phyloP scores from a whole-genome alignment of 371 early-diverging fungal genomes.

The Apophysomyces variabilis region DNA sequence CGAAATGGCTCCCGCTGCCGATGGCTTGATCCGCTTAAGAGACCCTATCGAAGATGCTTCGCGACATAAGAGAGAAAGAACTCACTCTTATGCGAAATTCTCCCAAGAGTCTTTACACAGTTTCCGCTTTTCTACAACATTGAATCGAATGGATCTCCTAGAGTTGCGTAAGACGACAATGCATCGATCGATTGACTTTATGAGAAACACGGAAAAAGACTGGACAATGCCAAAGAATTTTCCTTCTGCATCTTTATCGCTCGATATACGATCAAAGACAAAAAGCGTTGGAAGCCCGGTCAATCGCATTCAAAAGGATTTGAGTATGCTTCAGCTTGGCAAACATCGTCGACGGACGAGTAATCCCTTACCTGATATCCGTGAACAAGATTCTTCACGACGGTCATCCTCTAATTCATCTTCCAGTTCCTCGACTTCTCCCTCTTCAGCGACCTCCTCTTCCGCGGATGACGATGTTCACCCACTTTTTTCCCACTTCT shows the following conservation, averaged over 20 bases:
- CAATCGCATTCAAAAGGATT: constrained; percentile 14
- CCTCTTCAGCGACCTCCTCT: constrained; percentile 5
- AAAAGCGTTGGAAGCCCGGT: constrained; percentile 28
- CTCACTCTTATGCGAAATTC: constrained; percentile 30
- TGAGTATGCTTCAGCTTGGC: constrained; percentile 8
- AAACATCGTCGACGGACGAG: constrained; percentile 23
- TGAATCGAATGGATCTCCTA: constrained; percentile 25
- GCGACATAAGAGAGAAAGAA: constrained; percentile 13
- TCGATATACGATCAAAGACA: constrained; percentile 25
- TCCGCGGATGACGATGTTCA: constrained; percentile 11
- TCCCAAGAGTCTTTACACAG: constrained; percentile 64
- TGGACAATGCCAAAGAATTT: constrained; percentile 39
- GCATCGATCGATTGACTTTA: constrained; percentile 51
- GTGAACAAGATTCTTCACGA: constrained; percentile 17
- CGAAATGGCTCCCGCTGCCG: constrained; percentile 29
- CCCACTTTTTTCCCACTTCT: constrained; percentile 21
- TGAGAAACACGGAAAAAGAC: constrained; percentile 41
- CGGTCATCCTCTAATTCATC: constrained; percentile 9
- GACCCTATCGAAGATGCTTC: constrained; percentile 20
- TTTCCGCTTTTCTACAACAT: constrained; percentile 51
- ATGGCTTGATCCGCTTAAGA: constrained; percentile 38
- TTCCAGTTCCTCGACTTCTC: constrained; percentile 8
- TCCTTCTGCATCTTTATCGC: constrained; percentile 23
- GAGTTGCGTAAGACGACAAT: constrained; percentile 50
- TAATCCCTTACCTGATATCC: constrained; percentile 25